Evolutionary conservation across 768 basidiomycete species (phyloP).

Genomic region (Sarcomyxa edulis): DNA sequence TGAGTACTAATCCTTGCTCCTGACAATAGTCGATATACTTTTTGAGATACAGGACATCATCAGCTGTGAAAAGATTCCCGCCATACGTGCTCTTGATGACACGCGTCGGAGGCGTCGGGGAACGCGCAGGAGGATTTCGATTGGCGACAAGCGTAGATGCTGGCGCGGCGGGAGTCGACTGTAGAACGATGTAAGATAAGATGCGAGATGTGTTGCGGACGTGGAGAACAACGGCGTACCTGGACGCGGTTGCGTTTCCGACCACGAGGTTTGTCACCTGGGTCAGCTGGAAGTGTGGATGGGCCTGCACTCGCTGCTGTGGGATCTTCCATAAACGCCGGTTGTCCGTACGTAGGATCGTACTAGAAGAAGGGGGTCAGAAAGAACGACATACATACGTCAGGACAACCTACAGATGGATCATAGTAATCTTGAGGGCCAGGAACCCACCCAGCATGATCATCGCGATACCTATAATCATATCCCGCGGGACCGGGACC

Average conservation of each 20-base stretch:
- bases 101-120: constrained; percentile 77
- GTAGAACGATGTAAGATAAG: constrained; percentile 7
- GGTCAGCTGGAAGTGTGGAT: constrained; percentile 23
- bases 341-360: constrained; percentile 51
- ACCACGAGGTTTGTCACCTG: constrained; percentile 49
- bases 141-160: constrained; percentile 64
- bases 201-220: constrained; percentile 4
- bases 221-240: constrained; percentile 25
- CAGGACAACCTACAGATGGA: constrained; percentile 33
- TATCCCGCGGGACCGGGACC: constrained; percentile 40
- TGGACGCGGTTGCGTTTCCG: constrained; percentile 64
- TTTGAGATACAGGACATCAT: constrained; percentile 79
- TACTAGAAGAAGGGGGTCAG: constrained; percentile 33
- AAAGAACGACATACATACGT: background rate
- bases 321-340: constrained; percentile 49
- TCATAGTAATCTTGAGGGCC: constrained; percentile 52
- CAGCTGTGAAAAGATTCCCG: constrained; percentile 81
- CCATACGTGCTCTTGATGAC: constrained; percentile 89
- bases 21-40: constrained; percentile 90
- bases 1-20: constrained; percentile 79
- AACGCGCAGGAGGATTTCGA: constrained; percentile 65
- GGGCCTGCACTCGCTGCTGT: constrained; percentile 30
- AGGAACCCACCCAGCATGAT: constrained; percentile 45
- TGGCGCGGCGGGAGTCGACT: constrained; percentile 62
- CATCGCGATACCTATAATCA: constrained; percentile 61